Conservation (phyloP, 805 yeast genomes). For the Myxozyma nipponensis region DNA sequence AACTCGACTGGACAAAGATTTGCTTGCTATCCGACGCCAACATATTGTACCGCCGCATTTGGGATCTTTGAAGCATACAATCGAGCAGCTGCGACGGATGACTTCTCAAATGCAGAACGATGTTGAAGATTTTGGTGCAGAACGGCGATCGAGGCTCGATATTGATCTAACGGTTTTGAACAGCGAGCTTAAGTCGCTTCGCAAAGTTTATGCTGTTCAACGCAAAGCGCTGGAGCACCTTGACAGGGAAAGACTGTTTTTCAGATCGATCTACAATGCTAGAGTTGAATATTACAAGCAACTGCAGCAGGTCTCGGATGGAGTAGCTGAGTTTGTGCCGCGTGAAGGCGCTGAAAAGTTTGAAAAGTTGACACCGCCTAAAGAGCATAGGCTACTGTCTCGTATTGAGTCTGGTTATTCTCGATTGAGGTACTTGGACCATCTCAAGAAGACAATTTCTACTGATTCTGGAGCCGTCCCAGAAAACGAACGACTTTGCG, state of each 20-base stretch:
- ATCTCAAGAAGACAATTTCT: slow-evolving; percentile 37
- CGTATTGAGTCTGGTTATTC: slow-evolving; percentile 39
- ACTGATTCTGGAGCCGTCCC: slow-evolving; percentile 30
- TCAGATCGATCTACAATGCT: slow-evolving; percentile 68
- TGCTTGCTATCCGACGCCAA: slow-evolving; percentile 29
- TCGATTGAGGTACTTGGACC: slow-evolving; percentile 47
- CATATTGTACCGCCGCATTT: slow-evolving; percentile 14
- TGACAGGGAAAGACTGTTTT: slow-evolving; percentile 49
- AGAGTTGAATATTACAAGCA: slow-evolving; percentile 79
- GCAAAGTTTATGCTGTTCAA: slow-evolving; percentile 37
- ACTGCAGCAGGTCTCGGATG: slow-evolving; percentile 81
- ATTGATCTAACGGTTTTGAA: slow-evolving; percentile 12
- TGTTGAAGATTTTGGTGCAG: slow-evolving; percentile 16
- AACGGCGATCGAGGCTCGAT: slow-evolving; percentile 12
- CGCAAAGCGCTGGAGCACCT: slow-evolving; percentile 42
- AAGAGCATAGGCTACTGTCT: slow-evolving; percentile 19
- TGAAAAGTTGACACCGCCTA: slow-evolving; percentile 26
- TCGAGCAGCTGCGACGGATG: slow-evolving; percentile 20
- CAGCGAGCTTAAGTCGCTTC: slow-evolving; percentile 5
- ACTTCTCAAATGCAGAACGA: slow-evolving; percentile 14
- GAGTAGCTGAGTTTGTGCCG: slow-evolving; percentile 52
- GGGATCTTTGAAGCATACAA: slow-evolving; percentile 19
- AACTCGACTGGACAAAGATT: slow-evolving; percentile 28
- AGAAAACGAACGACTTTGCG: slow-evolving; percentile 53
- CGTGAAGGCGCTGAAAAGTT: slow-evolving; percentile 28